phyloP scores from a whole-genome alignment of 1,284 basidiomycete genomes.

The Violaceomyces palustris region DNA sequence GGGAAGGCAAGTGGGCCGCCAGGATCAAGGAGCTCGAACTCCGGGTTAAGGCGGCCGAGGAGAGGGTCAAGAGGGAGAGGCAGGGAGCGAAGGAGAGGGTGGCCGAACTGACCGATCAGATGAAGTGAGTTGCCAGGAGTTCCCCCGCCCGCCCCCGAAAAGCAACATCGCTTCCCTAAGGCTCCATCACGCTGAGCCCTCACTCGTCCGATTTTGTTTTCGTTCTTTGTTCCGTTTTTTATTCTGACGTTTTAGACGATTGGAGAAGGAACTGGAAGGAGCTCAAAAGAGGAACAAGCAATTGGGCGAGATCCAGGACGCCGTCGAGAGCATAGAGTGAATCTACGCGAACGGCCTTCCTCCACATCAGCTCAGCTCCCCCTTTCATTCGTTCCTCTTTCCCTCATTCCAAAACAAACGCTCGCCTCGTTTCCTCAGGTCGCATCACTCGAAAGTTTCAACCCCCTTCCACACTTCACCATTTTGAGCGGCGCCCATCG shows the following conservation, averaged over 20 bases:
- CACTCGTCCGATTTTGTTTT: not conserved
- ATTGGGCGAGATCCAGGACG: conserved; percentile 1
- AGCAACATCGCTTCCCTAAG: no score
- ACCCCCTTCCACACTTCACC: no score
- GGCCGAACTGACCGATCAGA: conserved; percentile 53
- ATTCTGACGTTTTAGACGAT: no score
- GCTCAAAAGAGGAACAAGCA: not conserved
- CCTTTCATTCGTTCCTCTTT: no score
- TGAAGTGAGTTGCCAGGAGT: conserved; percentile 5
- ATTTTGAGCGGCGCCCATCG: no score
- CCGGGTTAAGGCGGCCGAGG: conserved; percentile 76
- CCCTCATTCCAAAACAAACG: no score
- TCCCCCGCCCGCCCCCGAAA: no score
- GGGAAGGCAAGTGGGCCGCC: conserved; percentile 43
- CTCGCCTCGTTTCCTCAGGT: no score
- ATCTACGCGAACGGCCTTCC: no score
- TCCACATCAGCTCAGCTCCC: no score
- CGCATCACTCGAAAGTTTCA: no score
- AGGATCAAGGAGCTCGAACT: conserved; percentile 67
- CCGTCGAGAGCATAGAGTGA: not conserved
- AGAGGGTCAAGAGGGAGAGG: conserved; percentile 87
- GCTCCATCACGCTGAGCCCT: no score
- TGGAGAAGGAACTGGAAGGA: conserved; percentile 1
- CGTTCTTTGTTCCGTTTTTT: not conserved
- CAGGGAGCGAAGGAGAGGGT: conserved; percentile 85